Evolutionary conservation across 2,329 filamentous ascomycete genomes (phyloP).

Genomic region (Phaeosphaeria sp.): DNA sequence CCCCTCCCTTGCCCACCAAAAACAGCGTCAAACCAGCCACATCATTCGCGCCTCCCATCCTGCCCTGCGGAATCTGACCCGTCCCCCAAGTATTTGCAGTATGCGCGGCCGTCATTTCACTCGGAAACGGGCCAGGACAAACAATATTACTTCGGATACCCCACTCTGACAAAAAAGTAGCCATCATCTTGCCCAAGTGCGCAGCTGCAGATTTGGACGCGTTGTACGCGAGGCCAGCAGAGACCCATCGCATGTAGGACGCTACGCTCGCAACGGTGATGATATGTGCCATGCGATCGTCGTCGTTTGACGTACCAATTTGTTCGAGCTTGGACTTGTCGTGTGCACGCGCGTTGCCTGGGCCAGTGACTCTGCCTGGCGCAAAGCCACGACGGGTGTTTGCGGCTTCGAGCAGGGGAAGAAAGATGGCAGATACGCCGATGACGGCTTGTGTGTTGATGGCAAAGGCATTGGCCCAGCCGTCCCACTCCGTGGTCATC

Average conservation of each 20-base stretch:
- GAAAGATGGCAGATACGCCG: conserved; percentile 53
- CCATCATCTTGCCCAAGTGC: conserved; percentile 55
- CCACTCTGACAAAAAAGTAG: conserved; percentile 51
- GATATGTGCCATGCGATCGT: conserved; percentile 54
- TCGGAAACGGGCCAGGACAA: conserved; percentile 53
- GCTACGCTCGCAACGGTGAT: conserved; percentile 54
- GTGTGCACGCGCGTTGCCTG: conserved; percentile 32
- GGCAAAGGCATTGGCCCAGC: conserved; percentile 47
- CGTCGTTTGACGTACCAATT: conserved; percentile 34
- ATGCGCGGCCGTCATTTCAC: conserved; percentile 50
- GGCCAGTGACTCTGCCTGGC: conserved; percentile 38
- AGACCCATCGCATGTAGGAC: conserved; percentile 46
- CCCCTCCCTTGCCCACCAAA: conserved; percentile 57
- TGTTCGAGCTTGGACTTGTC: conserved; percentile 22
- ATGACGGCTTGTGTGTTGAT: conserved; percentile 56
- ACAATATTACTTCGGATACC: conserved; percentile 57
- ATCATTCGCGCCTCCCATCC: conserved; percentile 54
- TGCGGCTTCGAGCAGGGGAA: conserved; percentile 53
- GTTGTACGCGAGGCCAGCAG: conserved; percentile 52
- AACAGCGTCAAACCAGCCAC: conserved; percentile 59
- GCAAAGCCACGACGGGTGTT: conserved; percentile 52
- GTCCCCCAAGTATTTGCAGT: conserved; percentile 36
- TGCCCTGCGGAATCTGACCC: conserved; percentile 47
- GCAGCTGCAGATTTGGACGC: conserved; percentile 53
- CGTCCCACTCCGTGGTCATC: conserved; percentile 42